These are phyloP conservation scores for Pugionium cornutum DNA, from an alignment of 345 rosid species.

Conservation along the genomic window DNA sequence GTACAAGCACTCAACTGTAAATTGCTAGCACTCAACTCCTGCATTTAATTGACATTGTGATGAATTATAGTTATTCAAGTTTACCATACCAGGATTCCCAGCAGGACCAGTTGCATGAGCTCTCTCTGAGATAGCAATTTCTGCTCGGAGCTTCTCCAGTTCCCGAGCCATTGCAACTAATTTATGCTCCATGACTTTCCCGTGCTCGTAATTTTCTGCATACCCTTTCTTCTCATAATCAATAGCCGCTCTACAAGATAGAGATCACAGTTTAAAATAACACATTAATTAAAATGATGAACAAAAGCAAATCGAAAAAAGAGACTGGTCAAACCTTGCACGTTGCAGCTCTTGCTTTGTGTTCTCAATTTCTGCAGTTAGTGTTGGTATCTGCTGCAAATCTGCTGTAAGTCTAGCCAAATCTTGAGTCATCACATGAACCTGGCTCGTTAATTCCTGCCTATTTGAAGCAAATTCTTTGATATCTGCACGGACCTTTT, in stretches of 20 bases:
- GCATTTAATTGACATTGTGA: not conserved
- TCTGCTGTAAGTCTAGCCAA: slow-evolving; percentile 68
- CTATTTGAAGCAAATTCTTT: slow-evolving; percentile 69
- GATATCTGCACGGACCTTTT: slow-evolving; percentile 63
- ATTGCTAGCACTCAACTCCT: not conserved
- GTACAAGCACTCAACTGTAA: slow-evolving; percentile 18
- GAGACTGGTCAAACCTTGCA: slow-evolving; percentile 54
- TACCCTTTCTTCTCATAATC: slow-evolving; percentile 96
- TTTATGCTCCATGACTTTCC: slow-evolving; percentile 87
- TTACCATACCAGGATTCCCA: slow-evolving; percentile 51
- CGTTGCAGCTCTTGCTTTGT: slow-evolving; percentile 90
- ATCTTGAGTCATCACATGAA: slow-evolving; percentile 71
- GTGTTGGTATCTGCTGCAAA: slow-evolving; percentile 67
- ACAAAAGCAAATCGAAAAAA: slow-evolving; percentile 1
- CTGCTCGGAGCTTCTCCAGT: slow-evolving; percentile 92
- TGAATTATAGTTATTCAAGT: slow-evolving; percentile 17
- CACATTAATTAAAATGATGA: slow-evolving; percentile 11
- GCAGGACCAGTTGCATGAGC: slow-evolving; percentile 56
- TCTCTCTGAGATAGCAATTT: slow-evolving; percentile 84
- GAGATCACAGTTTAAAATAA: slow-evolving; percentile 11
- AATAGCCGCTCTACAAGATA: slow-evolving; percentile 66
- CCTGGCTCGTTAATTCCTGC: slow-evolving; percentile 71
- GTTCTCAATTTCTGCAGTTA: slow-evolving; percentile 74
- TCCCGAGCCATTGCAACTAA: slow-evolving; percentile 92
- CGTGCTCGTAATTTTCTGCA: slow-evolving; percentile 94